phyloP scores from a whole-genome alignment of 805 yeast genomes.

The Isabelozyma pseudorhagii region DNA sequence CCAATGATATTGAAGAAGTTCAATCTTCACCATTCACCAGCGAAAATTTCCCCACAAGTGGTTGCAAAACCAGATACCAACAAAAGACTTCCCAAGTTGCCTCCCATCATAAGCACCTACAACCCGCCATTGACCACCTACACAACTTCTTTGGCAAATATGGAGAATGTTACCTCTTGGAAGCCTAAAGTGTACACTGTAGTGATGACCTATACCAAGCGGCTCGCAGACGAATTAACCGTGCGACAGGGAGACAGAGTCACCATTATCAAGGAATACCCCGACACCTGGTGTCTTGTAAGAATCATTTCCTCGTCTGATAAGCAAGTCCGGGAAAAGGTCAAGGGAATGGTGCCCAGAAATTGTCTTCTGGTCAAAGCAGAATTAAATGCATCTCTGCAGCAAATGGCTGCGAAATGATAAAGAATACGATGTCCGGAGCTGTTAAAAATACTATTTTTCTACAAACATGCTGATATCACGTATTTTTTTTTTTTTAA shows the following conservation, averaged over 20 bases:
- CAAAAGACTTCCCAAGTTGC: slow-evolving; percentile 18
- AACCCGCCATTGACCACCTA: not conserved
- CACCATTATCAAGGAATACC: slow-evolving; percentile 16
- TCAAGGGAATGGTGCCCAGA: slow-evolving; percentile 1
- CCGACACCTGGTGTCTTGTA: slow-evolving; percentile 41
- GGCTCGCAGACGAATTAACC: slow-evolving; percentile 32
- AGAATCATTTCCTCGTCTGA: slow-evolving; percentile 3
- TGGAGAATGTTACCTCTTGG: not conserved
- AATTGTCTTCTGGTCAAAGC: not conserved
- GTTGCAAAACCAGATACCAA: not conserved
- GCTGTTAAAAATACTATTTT: no score
- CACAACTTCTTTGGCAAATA: not conserved
- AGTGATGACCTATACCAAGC: slow-evolving; percentile 22
- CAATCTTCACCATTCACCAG: slow-evolving; percentile 17
- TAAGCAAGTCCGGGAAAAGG: not conserved
- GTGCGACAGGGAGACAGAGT: slow-evolving; percentile 29
- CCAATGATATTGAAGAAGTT: slow-evolving; percentile 33
- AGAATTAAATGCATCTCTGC: not conserved
- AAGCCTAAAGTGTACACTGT: slow-evolving; percentile 8
- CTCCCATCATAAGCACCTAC: slow-evolving; percentile 6
- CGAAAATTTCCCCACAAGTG: not conserved
- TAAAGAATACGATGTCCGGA: no score
- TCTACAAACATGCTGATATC: no score
- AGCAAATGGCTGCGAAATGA: not conserved
- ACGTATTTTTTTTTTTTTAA: no score